Percentiles rank a stretch among this genome's conserved stretches.
These are phyloP conservation scores for Lentinula sp. DNA, from an alignment of 768 basidiomycete species.

Conservation along the genomic window DNA sequence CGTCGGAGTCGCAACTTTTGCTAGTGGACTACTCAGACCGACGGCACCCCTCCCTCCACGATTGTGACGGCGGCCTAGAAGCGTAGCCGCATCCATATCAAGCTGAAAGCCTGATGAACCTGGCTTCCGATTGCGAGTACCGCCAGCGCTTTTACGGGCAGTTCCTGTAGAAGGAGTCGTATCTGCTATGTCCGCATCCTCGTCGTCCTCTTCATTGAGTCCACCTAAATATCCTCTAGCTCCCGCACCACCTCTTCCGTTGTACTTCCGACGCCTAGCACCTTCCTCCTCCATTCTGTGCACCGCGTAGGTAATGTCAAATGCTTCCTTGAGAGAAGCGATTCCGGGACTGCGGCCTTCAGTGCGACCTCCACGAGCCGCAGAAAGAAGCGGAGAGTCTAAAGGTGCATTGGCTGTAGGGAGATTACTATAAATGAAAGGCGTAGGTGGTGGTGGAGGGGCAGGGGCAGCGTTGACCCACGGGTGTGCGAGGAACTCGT, in stretches of 20 bases:
- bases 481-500: slow-evolving; percentile 94
- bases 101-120: slow-evolving; percentile 61
- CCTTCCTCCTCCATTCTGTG: slow-evolving; percentile 99
- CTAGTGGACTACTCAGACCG: slow-evolving; percentile 8
- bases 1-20: background rate
- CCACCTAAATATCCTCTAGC: slow-evolving; percentile 71
- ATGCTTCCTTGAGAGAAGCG: slow-evolving; percentile 92
- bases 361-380: slow-evolving; percentile 65
- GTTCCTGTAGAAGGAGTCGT: background rate
- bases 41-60: slow-evolving; percentile 17
- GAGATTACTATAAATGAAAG: slow-evolving; percentile 37
- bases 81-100: slow-evolving; percentile 79
- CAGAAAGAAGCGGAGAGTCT: slow-evolving; percentile 88
- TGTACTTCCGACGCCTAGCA: slow-evolving; percentile 75
- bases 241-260: slow-evolving; percentile 74
- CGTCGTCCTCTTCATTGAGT: slow-evolving; percentile 92
- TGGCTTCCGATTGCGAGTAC: background rate
- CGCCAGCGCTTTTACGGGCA: background rate
- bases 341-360: slow-evolving; percentile 90
- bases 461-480: slow-evolving; percentile 79
- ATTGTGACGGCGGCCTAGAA: slow-evolving; percentile 68
- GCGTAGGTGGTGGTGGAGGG: slow-evolving; percentile 62
- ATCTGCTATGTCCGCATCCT: slow-evolving; percentile 32
- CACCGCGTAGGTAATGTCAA: slow-evolving; percentile 98
- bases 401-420: slow-evolving; percentile 34